phyloP scores from a whole-genome alignment of 352 stramenopile species.

The Achlya hypogyna region DNA sequence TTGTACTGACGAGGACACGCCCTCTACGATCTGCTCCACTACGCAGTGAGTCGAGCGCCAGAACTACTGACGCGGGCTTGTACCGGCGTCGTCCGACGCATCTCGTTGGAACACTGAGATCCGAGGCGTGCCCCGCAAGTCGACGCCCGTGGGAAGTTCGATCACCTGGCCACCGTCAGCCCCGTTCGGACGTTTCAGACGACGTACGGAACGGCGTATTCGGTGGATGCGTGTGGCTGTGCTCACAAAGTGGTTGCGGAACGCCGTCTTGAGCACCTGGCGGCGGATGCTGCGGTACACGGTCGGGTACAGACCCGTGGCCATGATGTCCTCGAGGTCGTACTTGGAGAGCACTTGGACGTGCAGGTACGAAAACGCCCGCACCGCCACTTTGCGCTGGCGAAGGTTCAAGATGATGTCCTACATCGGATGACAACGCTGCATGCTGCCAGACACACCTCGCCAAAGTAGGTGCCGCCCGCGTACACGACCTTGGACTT shows the following conservation, averaged over 20 bases:
- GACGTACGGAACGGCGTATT: background rate
- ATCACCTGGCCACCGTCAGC: no score
- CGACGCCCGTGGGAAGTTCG: no score
- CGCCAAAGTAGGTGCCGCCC: conserved; percentile 8
- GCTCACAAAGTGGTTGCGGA: conserved; percentile 16
- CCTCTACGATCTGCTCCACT: conserved; percentile 3
- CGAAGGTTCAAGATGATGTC: conserved; percentile 11
- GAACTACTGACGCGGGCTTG: no score
- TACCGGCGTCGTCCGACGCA: no score
- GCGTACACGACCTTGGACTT: conserved; percentile 10
- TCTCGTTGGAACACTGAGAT: no score
- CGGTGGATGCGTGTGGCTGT: background rate
- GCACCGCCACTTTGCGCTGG: conserved; percentile 2
- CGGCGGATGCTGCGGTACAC: conserved; percentile 14
- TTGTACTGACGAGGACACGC: background rate
- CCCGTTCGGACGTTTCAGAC: no score
- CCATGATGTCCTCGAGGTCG: conserved; percentile 13
- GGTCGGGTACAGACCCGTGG: conserved; percentile 11
- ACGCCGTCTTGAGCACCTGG: conserved; percentile 11
- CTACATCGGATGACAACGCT: background rate
- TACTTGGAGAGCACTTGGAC: conserved; percentile 17
- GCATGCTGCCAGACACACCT: background rate
- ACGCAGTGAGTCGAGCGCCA: background rate
- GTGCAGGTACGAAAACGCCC: conserved; percentile 12
- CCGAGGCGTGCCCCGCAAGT: no score